phyloP scores from a whole-genome alignment of 1,139 yeast genomes.

The Yamadazyma dushanensis region DNA sequence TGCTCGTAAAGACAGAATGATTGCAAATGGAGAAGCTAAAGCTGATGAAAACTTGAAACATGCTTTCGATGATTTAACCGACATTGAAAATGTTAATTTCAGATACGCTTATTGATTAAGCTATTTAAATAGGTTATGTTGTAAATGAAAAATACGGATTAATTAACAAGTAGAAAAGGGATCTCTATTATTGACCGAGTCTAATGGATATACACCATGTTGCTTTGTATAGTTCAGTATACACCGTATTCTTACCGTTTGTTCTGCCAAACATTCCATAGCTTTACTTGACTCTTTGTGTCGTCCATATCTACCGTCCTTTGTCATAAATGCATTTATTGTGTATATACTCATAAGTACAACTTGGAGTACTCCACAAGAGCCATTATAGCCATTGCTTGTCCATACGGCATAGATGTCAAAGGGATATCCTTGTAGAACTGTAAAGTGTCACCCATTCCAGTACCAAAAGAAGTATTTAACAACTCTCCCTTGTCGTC shows the following conservation, averaged over 20 bases:
- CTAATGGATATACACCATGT: too few species aligned
- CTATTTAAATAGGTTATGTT: too few species aligned
- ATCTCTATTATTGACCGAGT: too few species aligned
- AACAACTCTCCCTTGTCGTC: constrained; percentile 28
- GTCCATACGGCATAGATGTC: constrained; percentile 36
- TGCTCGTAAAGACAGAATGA: constrained; percentile 18
- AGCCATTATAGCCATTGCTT: constrained; percentile 38
- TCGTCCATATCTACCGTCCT: too few species aligned
- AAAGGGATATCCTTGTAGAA: constrained; percentile 33
- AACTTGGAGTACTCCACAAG: constrained; percentile 26
- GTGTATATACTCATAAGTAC: constrained; percentile 15
- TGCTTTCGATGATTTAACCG: constrained; percentile 38
- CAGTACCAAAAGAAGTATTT: constrained; percentile 35
- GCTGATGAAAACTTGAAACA: constrained; percentile 19
- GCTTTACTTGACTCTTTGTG: too few species aligned
- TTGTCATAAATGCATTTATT: constrained; percentile 7
- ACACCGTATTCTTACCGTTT: too few species aligned
- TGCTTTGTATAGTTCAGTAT: too few species aligned
- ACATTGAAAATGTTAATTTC: constrained; percentile 35
- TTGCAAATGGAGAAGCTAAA: constrained; percentile 14
- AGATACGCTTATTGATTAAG: constrained; percentile 27
- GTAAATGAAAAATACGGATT: not conserved
- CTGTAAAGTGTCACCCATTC: constrained; percentile 30
- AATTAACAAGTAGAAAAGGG: too few species aligned
- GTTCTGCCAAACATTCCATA: too few species aligned